Evolutionary conservation across 2,329 filamentous ascomycete species (phyloP), one percentile per base, ranked within the genome.

Genomic region (Microdochium paspali): DNA sequence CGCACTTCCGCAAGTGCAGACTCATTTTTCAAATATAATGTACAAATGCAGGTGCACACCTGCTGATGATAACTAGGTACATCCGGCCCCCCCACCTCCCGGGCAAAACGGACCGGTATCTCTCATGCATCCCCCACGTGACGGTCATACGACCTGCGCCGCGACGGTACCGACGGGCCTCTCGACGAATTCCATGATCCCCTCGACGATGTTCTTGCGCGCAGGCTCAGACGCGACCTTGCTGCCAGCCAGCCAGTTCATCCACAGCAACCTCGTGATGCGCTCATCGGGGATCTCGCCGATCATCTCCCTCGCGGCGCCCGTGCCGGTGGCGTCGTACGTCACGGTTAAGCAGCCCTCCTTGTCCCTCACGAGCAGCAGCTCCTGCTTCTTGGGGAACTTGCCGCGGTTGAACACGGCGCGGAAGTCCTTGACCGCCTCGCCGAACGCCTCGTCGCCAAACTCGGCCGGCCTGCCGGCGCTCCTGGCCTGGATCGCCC

Each of bases 131-230:
- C n/a, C 26, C 7, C 7, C 26, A 13, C 13, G 7, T 28, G 7
- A 28, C 13, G 13, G 13, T 54, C 57, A 73, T 46, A 82, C 56
- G 44, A 95, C 86, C 69, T 88, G 87, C 30, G 87, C 79, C 45
- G 88, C 87, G 1, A 95, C 84, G 0, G 88, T 95, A 1, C 90
- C 91, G 15, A 95, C 79, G 0, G 93, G 93, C 53, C 91, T 71
- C 66, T 90, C 87, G 1, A 93, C 89, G 66, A 96, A 86, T 55
- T 84, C 84, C 74, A 97, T 84, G 51, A 95, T 78, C 0, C 93
- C 93, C 44, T 94, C 82, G 3, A 95, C 85, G 45, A 98, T 85
- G 56, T 79, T 94, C 66, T 81, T 74, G 55, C 91, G 77, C 15
- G 90, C 87, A 2, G 77, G 73, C 64, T 95, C 89, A 53, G 88